Evolutionary conservation across 2,329 filamentous ascomycete species (phyloP).

Genomic region (Colletotrichum sp.): DNA sequence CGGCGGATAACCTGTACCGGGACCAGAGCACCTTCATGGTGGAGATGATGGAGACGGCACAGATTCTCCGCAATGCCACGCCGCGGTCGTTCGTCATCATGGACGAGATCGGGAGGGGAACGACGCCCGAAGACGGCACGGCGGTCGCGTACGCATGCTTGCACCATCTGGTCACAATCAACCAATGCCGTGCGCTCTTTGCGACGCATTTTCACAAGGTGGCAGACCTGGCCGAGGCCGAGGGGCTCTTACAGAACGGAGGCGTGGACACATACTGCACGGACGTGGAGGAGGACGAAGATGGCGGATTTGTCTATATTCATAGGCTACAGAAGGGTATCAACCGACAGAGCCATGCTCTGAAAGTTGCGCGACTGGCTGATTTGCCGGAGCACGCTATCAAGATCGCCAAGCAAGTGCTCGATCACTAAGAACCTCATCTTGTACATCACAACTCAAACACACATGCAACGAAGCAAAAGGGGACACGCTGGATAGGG

Average conservation of each 20-base stretch:
- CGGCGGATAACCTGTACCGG: constrained; percentile 91
- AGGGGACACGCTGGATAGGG: constrained; percentile 8
- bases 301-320: constrained; percentile 81
- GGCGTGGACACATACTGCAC: constrained; percentile 82
- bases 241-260: constrained; percentile 43
- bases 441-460: not conserved
- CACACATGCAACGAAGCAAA: not conserved
- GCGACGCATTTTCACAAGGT: constrained; percentile 93
- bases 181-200: constrained; percentile 82
- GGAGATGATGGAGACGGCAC: constrained; percentile 96
- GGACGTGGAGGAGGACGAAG: constrained; percentile 77
- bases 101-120: constrained; percentile 96
- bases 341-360: constrained; percentile 86
- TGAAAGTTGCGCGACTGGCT: constrained; percentile 92
- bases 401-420: constrained; percentile 65
- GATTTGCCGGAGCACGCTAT: constrained; percentile 79
- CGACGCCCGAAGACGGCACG: constrained; percentile 88
- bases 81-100: constrained; percentile 90
- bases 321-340: constrained; percentile 83
- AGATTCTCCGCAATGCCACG: constrained; percentile 87
- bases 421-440: constrained; percentile 34
- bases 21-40: constrained; percentile 99
- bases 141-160: constrained; percentile 91
- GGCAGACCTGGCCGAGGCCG: constrained; percentile 73
- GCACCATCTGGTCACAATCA: constrained; percentile 80